Evolutionary conservation across 1,284 basidiomycete genomes (phyloP), one percentile per base, ranked within the genome.

Genomic region (Leccinum fuscescens): DNA sequence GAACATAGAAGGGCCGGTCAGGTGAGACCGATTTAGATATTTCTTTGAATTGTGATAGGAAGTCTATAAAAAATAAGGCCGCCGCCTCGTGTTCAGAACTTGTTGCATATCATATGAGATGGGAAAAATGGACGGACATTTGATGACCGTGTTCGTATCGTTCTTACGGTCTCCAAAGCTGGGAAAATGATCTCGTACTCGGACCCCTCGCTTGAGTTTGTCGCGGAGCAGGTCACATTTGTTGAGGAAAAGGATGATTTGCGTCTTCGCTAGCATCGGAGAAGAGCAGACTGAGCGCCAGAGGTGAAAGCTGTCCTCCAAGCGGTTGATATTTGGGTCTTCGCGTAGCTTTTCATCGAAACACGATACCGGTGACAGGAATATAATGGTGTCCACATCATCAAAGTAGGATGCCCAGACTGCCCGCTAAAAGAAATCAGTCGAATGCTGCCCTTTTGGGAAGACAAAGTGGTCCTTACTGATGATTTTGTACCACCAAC

Each of bases 401-500:
- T 89, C 86, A 63, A 90, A 90, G 70, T 83, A 91, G 3, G 87
- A 81, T 67, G 86, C 85, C 89, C 89, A 91, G 4, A 84, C 82
- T 9, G 81, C 79, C 42, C 88, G 80, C 88, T 89, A 67, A 15
- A 51, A 6, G 2, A 56, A 54, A 35, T 15, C 51, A 56, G 9
- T 52, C 27, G 17, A 33, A 29, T 24, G 55, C 51, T 56, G 48
- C 56, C 50, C 29, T 50, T 39, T 51, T 31, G 56, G 57, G 39
- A 62, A 35, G n/a, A 17, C 37, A 39, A 54, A 46, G 17, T n/a
- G 17, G 24, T 12, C 73, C 82, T 69, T 64, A 89, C 87, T 68
- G 82, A 85, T 56, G 84, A 86, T 59, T 86, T 78, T 44, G 87
- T 84, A 14, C 88, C 89, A 22, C 88, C 88, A 55, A 92, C 86